These are phyloP conservation scores for Alternaria hordeiaustralica DNA, from an alignment of 2,329 filamentous ascomycete species.

Conservation along the genomic window DNA sequence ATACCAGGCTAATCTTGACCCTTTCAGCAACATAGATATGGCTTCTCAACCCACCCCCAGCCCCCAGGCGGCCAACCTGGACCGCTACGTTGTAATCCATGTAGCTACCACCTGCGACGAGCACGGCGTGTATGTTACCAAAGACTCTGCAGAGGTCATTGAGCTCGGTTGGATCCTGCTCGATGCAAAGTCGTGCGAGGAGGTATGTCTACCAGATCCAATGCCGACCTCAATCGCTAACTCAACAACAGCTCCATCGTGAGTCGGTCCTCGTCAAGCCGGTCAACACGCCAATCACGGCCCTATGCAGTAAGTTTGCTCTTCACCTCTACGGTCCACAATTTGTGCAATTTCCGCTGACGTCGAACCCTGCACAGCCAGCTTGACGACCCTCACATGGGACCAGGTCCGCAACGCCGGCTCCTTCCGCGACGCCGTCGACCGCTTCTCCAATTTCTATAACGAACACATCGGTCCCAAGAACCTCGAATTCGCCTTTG, in stretches of 20 bases:
- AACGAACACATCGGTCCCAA: constrained; percentile 88
- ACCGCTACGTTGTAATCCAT: constrained; percentile 97
- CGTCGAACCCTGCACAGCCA: constrained; percentile 65
- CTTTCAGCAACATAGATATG: constrained; percentile 24
- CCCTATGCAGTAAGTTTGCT: constrained; percentile 85
- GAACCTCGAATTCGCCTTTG: constrained; percentile 96
- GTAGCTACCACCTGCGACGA: constrained; percentile 99
- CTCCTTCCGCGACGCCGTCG: constrained; percentile 95
- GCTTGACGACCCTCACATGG: constrained; percentile 97
- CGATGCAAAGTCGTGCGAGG: constrained; percentile 88
- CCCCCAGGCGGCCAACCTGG: constrained; percentile 62
- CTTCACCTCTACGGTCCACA: background rate
- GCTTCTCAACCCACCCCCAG: constrained; percentile 36
- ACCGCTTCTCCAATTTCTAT: constrained; percentile 91
- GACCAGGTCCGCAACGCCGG: constrained; percentile 98
- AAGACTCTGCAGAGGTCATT: constrained; percentile 98
- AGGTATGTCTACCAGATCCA: constrained; percentile 63
- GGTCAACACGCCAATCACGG: constrained; percentile 97
- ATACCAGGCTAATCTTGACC: constrained; percentile 4
- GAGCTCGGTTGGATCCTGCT: constrained; percentile 98
- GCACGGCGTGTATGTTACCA: constrained; percentile 98
- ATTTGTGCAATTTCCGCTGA: constrained; percentile 2
- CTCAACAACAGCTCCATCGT: constrained; percentile 75
- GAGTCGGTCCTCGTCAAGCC: constrained; percentile 98
- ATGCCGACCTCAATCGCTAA: constrained; percentile 9